phyloP scores from a whole-genome alignment of 2,329 filamentous ascomycete species.

The Fusarium brevicatenulatum region DNA sequence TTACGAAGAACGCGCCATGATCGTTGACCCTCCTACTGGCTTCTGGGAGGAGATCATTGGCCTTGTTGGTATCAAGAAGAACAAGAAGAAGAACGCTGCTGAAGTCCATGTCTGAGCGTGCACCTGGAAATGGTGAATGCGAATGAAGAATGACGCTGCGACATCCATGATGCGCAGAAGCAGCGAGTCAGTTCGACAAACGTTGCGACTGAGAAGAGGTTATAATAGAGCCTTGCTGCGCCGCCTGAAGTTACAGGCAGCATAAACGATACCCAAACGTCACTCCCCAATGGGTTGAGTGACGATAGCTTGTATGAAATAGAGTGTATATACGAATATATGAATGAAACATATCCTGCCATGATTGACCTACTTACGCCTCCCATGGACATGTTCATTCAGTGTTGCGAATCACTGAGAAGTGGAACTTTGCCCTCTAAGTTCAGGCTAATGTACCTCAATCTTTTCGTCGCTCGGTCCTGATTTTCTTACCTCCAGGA shows the following conservation, averaged over 20 bases:
- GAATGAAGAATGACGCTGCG: background rate
- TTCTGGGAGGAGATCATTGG: constrained; percentile 47
- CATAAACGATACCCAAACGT: constrained; percentile 18
- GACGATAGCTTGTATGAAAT: constrained; percentile 3
- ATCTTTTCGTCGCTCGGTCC: too few relatives aligned
- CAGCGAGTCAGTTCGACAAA: background rate
- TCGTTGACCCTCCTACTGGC: constrained; percentile 51
- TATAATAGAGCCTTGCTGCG: background rate
- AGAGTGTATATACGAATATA: constrained; percentile 14
- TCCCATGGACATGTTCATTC: background rate
- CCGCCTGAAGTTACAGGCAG: background rate
- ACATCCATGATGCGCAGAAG: background rate
- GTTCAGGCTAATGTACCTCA: too few relatives aligned
- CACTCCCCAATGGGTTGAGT: background rate
- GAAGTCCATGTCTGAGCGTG: constrained; percentile 23
- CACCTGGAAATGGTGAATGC: background rate
- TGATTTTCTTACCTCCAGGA: too few relatives aligned
- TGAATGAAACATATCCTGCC: constrained; percentile 5
- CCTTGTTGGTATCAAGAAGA: constrained; percentile 27
- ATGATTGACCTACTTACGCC: background rate
- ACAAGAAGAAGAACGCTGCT: constrained; percentile 20
- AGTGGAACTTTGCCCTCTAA: too few relatives aligned
- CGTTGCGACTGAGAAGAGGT: background rate
- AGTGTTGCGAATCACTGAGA: background rate
- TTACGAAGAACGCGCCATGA: constrained; percentile 55